phyloP scores from a whole-genome alignment of 371 early-diverging fungal genomes.

The Mortierella sp. region DNA sequence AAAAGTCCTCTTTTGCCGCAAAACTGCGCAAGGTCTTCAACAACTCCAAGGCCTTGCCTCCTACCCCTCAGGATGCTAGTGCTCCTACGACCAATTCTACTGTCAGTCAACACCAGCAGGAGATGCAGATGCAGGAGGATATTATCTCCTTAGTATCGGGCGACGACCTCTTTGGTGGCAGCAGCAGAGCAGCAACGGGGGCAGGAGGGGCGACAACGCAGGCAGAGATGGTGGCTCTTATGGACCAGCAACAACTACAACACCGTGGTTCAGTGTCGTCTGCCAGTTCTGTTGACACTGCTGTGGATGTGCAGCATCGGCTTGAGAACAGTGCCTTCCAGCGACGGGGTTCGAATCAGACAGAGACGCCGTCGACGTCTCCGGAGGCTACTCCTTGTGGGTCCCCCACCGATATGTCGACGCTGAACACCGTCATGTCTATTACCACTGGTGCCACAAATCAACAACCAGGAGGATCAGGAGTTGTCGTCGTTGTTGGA shows the following conservation, averaged over 20 bases:
- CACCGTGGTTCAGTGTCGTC: conserved; percentile 52
- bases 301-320: background rate
- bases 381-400: conserved; percentile 30
- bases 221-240: background rate
- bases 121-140: conserved; percentile 21
- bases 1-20: conserved; percentile 49
- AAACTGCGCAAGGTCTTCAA: conserved; percentile 51
- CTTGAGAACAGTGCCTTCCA: background rate
- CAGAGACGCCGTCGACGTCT: conserved; percentile 39
- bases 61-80: background rate
- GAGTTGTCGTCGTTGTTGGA: no score
- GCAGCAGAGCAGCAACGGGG: background rate
- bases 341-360: conserved; percentile 31
- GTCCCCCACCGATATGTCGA: conserved; percentile 17
- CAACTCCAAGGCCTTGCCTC: conserved; percentile 18
- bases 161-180: background rate
- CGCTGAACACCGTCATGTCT: background rate
- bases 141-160: conserved; percentile 18
- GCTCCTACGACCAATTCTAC: background rate
- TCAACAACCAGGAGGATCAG: no score
- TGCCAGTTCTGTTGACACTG: conserved; percentile 31
- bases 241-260: conserved; percentile 29
- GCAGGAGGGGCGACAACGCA: background rate
- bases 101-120: background rate
- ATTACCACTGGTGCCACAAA: background rate